phyloP scores from a whole-genome alignment of 2,329 filamentous ascomycete species.

The Drechslerella dactyloides region DNA sequence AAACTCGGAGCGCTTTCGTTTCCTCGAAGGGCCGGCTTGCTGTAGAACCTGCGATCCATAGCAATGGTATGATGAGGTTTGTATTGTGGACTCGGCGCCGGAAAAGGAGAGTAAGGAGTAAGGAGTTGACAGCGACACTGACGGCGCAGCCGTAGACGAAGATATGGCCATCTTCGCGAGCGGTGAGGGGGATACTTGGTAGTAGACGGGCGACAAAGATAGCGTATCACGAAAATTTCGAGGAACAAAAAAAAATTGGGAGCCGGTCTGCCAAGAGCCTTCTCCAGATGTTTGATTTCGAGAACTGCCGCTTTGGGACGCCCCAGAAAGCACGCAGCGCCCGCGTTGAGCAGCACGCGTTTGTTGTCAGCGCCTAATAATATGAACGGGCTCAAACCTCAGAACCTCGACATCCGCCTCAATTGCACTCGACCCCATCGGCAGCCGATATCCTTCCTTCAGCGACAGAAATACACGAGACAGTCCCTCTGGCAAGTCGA shows the following conservation, averaged over 20 bases:
- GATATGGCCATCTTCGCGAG: constrained; percentile 44
- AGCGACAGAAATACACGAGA: not conserved
- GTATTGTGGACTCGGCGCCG: constrained; percentile 25
- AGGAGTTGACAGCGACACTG: constrained; percentile 50
- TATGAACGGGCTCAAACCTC: not conserved
- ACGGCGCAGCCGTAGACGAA: constrained; percentile 38
- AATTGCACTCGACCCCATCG: constrained; percentile 12
- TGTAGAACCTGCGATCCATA: constrained; percentile 40
- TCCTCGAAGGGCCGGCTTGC: constrained; percentile 36
- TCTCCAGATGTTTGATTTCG: constrained; percentile 43
- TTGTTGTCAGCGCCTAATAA: constrained; percentile 31
- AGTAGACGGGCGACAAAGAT: constrained; percentile 2
- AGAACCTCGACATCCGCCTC: not conserved
- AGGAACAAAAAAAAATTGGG: constrained; percentile 21
- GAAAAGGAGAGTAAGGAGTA: constrained; percentile 44
- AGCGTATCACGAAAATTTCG: constrained; percentile 31
- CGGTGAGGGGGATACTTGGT: constrained; percentile 16
- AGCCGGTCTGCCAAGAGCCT: constrained; percentile 32
- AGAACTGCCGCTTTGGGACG: constrained; percentile 37
- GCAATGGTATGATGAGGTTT: constrained; percentile 30
- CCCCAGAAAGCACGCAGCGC: constrained; percentile 19
- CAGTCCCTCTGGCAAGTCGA: too few relatives aligned
- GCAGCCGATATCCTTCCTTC: too few relatives aligned
- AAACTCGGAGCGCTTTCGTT: constrained; percentile 48
- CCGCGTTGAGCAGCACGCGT: constrained; percentile 35